Evolutionary conservation across 768 basidiomycete species (phyloP).

Genomic region (Podaxis pistillaris): DNA sequence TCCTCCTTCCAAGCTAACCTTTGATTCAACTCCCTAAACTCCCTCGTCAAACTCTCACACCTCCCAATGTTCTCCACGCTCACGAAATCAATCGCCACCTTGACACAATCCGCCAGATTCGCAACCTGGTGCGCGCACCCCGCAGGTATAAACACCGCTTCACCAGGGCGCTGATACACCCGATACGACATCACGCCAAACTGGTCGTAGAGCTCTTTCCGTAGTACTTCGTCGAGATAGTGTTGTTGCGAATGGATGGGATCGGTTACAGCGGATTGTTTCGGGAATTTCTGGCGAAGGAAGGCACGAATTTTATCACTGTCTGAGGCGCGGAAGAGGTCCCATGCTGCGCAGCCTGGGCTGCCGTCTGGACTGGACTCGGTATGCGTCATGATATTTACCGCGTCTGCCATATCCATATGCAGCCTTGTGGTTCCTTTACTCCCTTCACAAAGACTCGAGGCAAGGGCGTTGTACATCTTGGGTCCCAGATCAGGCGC

Average conservation of each 20-base stretch:
- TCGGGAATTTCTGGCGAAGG: constrained; percentile 49
- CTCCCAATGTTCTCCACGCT: constrained; percentile 88
- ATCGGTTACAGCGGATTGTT: constrained; percentile 37
- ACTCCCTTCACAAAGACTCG: constrained; percentile 60
- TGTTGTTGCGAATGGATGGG: constrained; percentile 91
- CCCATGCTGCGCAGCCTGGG: constrained; percentile 87
- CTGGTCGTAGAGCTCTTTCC: constrained; percentile 64
- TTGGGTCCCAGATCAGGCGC: constrained; percentile 88
- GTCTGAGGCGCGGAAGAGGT: constrained; percentile 82
- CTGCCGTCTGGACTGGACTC: constrained; percentile 53
- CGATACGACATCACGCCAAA: constrained; percentile 76
- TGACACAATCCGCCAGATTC: constrained; percentile 93
- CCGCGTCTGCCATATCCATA: constrained; percentile 93
- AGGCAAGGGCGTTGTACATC: constrained; percentile 91
- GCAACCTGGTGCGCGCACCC: constrained; percentile 93
- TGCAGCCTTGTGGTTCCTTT: constrained; percentile 88
- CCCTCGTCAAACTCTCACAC: constrained; percentile 81
- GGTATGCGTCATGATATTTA: constrained; percentile 89
- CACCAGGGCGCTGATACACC: constrained; percentile 87
- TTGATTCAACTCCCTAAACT: constrained; percentile 90
- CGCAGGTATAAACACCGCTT: constrained; percentile 94
- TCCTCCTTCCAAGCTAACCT: constrained; percentile 92
- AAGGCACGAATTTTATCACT: constrained; percentile 76
- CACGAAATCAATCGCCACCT: constrained; percentile 94
- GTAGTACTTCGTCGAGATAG: constrained; percentile 71